Base-by-base conservation (phyloP, 2,329 filamentous ascomycete genomes). In the Fusarium anguioides region DNA sequence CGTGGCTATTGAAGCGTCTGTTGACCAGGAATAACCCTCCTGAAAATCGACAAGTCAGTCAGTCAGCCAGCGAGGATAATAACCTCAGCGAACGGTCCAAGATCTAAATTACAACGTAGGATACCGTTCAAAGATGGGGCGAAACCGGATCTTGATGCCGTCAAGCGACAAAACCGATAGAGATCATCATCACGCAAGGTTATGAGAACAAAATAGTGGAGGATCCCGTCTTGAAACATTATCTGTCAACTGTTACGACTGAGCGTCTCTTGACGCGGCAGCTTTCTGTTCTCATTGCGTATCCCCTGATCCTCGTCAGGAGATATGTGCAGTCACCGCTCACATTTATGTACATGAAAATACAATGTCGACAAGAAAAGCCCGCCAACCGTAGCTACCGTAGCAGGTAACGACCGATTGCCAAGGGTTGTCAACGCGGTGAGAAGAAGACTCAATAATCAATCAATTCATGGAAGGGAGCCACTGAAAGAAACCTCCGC, bases 161-260 rank as follows among this genome's bases (percentile, higher is more conserved):
- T 44, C 60, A 63, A 63, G 24, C 36, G 59, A 44, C 36, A 24
- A 33, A 35, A 57, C 50, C 35, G 39, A 60, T 46, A 46, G 27
- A 33, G 55, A 50, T 68, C 60, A 68, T 68, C 60, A 52, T 66
- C 60, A 52, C 48, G 31, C 45, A 64, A 58, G 45, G 49, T 51
- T 63, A 21, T 35, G 59, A 29, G 61, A 55, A 47, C 26, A 47
- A 55, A 58, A 54, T 15, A 64, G 54, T 65, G 60, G 62, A 61
- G 33, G 47, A 26, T 36, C 20, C 31, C 33, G 33, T 26, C 23
- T 65, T 41, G 37, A 56, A 60, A 61, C 55, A 65, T 42, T 37
- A 10, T 26, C 24, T 26, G 29, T 39, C 36, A 57, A 41, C 24
- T 65, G 39, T 37, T 47, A 24, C 27, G 26, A 18, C 24, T 15